Conservation (phyloP, 73 alveolate genomes). For the Blepharisma japonicum region DNA sequence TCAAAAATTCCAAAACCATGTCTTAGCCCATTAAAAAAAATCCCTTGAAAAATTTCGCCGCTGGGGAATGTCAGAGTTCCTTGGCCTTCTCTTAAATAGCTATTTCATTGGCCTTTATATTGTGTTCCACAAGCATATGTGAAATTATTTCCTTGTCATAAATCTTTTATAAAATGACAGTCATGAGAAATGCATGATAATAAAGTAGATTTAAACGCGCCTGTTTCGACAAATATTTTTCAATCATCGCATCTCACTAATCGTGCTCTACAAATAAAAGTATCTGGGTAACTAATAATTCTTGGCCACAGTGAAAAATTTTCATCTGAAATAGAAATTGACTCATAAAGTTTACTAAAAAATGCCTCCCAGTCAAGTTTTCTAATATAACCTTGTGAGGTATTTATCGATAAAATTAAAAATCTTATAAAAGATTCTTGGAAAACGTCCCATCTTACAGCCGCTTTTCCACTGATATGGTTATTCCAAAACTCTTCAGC, state of each 20-base stretch:
- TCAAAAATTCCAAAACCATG: slow-evolving; percentile 18
- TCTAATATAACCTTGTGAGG: background rate
- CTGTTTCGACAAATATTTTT: background rate
- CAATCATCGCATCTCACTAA: no score
- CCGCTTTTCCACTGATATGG: background rate
- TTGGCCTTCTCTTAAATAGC: slow-evolving; percentile 15
- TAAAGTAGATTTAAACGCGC: background rate
- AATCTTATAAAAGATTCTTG: slow-evolving; percentile 10
- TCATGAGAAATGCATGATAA: background rate
- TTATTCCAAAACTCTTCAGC: slow-evolving; percentile 1
- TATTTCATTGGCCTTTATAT: slow-evolving; percentile 24
- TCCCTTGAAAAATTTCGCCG: background rate
- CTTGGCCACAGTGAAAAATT: background rate
- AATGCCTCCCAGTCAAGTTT: slow-evolving; percentile 10
- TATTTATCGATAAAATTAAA: background rate
- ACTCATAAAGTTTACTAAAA: background rate
- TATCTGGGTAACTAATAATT: no score
- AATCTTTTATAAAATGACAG: background rate
- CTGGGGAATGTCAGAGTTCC: background rate
- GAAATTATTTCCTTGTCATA: background rate
- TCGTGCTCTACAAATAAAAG: no score
- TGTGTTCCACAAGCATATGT: slow-evolving; percentile 18
- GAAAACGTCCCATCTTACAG: slow-evolving; percentile 27
- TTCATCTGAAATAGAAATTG: slow-evolving; percentile 4
- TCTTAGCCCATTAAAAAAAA: slow-evolving; percentile 9